A percentile compares a stretch with the other conserved stretches of the same genome.
Evolutionary conservation across 768 basidiomycete species (phyloP).

Genomic region (Russula vinacea): DNA sequence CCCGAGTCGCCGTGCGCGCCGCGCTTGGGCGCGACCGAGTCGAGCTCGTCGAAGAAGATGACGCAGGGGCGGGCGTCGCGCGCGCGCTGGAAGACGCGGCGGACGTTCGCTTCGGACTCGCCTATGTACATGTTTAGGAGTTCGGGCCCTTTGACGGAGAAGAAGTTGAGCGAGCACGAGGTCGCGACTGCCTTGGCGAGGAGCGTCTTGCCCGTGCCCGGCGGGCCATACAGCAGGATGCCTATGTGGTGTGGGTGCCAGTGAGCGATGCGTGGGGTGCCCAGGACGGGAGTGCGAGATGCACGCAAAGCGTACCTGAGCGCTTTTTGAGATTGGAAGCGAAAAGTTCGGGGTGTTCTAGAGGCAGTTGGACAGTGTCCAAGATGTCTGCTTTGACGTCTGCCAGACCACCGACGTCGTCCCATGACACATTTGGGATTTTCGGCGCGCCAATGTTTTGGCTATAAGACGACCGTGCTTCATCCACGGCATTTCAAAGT

Average conservation of each 20-base stretch:
- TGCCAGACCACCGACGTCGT: constrained; percentile 91
- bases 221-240: constrained; percentile 89
- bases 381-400: constrained; percentile 88
- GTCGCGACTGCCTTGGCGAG: constrained; percentile 97
- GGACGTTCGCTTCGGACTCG: constrained; percentile 96
- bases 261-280: too few relatives aligned
- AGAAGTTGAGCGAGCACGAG: constrained; percentile 90
- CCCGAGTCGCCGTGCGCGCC: constrained; percentile 96
- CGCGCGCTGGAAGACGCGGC: constrained; percentile 86
- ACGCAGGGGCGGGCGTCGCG: constrained; percentile 91
- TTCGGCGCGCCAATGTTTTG: constrained; percentile 96
- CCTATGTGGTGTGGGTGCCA: too few relatives aligned
- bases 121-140: constrained; percentile 98
- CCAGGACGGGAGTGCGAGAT: background rate
- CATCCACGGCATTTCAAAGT: constrained; percentile 72
- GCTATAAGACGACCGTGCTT: constrained; percentile 74
- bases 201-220: constrained; percentile 93
- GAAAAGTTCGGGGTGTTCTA: constrained; percentile 89
- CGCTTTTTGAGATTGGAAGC: constrained; percentile 90
- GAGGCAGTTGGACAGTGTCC: constrained; percentile 90
- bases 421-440: constrained; percentile 94
- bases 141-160: constrained; percentile 97
- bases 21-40: constrained; percentile 90
- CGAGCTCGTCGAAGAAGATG: constrained; percentile 95
- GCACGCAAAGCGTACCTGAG: constrained; percentile 61